Conservation (phyloP, 208 protist species). For the Trypanosoma cruzi region DNA sequence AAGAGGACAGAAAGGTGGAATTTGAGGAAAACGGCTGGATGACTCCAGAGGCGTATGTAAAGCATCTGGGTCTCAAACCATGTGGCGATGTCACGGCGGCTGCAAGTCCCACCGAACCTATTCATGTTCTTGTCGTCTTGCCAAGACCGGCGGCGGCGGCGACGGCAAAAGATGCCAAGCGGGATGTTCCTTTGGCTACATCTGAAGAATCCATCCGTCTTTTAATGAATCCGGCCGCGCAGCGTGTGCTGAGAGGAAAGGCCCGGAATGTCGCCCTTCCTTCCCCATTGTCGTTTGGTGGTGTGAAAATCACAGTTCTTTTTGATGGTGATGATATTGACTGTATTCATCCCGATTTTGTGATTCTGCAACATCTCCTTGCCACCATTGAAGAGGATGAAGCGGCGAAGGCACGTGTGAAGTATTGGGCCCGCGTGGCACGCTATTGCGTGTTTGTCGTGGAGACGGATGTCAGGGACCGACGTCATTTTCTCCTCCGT, state of each 20-base stretch:
- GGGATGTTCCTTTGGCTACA: not conserved
- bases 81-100: conserved; percentile 7
- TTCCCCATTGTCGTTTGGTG: not conserved
- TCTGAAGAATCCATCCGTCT: conserved; percentile 23
- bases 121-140: conserved; percentile 29
- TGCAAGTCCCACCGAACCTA: conserved; percentile 5
- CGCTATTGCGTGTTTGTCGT: conserved; percentile 52
- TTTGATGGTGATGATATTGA: conserved; percentile 31
- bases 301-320: conserved; percentile 20
- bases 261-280: not conserved
- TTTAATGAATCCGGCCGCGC: conserved; percentile 33
- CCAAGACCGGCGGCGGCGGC: conserved; percentile 3
- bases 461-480: conserved; percentile 71
- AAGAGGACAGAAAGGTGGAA: conserved; percentile 68
- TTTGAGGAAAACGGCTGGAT: conserved; percentile 52
- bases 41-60: conserved; percentile 49
- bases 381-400: conserved; percentile 34
- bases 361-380: conserved; percentile 78
- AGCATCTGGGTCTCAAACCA: conserved; percentile 9
- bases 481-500: conserved; percentile 62
- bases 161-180: not conserved
- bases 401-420: conserved; percentile 31
- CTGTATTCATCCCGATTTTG: conserved; percentile 44
- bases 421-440: conserved; percentile 8
- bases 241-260: conserved; percentile 11